Conservation (phyloP, 441 rosid species). For the Pelargonium fulgidum region DNA sequence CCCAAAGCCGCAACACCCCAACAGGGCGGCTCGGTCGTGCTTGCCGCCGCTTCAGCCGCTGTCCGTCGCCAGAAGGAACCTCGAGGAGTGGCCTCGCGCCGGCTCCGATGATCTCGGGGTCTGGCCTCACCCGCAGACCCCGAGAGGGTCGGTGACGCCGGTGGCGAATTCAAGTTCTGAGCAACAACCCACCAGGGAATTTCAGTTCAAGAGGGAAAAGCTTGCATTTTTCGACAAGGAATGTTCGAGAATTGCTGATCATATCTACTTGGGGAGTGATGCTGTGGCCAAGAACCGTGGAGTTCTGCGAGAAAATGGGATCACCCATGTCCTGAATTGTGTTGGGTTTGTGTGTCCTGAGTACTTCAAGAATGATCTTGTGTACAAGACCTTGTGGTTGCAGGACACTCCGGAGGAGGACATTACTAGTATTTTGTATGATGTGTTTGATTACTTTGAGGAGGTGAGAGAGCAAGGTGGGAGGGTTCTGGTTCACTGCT, state of each 20-base stretch:
- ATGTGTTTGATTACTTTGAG: slow-evolving; percentile 79
- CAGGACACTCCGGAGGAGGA: slow-evolving; percentile 71
- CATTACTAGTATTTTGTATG: slow-evolving; percentile 65
- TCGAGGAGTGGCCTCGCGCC: slow-evolving; percentile 72
- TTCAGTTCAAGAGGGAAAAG: slow-evolving; percentile 58
- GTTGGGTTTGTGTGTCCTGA: slow-evolving; percentile 75
- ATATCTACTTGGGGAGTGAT: slow-evolving; percentile 62
- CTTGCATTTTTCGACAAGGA: slow-evolving; percentile 71
- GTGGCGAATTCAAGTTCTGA: slow-evolving; percentile 20
- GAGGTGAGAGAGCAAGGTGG: slow-evolving; percentile 69
- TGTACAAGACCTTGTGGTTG: slow-evolving; percentile 72
- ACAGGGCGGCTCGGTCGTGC: slow-evolving; percentile 37
- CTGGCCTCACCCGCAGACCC: slow-evolving; percentile 72
- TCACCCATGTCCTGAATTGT: slow-evolving; percentile 69
- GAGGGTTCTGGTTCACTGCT: slow-evolving; percentile 67
- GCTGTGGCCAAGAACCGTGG: slow-evolving; percentile 66
- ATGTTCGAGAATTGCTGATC: slow-evolving; percentile 64
- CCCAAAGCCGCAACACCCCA: slow-evolving; percentile 34
- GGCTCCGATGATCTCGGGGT: slow-evolving; percentile 78
- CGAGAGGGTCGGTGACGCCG: slow-evolving; percentile 36
- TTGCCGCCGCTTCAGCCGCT: slow-evolving; percentile 76
- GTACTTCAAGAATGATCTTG: slow-evolving; percentile 71
- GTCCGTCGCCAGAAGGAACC: slow-evolving; percentile 39
- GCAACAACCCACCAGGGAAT: slow-evolving; percentile 35
- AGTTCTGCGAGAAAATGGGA: slow-evolving; percentile 50